Evolutionary conservation across 148 eudicot genomes (phyloP).

Genomic region (Polygonum maritimum): DNA sequence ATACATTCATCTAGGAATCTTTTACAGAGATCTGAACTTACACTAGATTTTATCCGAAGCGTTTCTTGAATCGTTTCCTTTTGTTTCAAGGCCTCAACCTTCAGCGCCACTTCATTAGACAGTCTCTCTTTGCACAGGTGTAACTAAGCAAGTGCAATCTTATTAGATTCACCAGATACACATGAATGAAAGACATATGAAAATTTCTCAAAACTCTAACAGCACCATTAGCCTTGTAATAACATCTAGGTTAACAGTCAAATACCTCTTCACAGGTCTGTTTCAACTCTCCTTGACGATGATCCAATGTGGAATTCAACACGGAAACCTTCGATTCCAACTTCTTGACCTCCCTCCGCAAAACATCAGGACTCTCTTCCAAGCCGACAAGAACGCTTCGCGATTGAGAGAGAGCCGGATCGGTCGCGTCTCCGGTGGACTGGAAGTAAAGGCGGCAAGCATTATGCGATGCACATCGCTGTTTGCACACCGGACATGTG

Average conservation of each 20-base stretch:
- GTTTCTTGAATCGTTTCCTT: slow-evolving; percentile 35
- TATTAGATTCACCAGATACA: background rate
- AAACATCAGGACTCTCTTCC: slow-evolving; percentile 38
- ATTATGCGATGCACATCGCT: slow-evolving; percentile 45
- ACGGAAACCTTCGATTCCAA: slow-evolving; percentile 58
- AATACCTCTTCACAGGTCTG: slow-evolving; percentile 45
- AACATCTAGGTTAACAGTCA: background rate
- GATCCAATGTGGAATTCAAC: slow-evolving; percentile 46
- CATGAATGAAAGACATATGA: background rate
- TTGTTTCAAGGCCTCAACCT: slow-evolving; percentile 49
- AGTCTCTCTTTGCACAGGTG: slow-evolving; percentile 43
- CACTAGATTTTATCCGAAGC: slow-evolving; percentile 52
- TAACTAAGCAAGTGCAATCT: slow-evolving; percentile 30
- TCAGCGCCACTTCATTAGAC: slow-evolving; percentile 37
- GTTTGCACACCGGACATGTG: slow-evolving; percentile 90
- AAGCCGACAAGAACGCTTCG: slow-evolving; percentile 11
- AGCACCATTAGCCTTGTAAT: background rate
- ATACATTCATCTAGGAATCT: background rate
- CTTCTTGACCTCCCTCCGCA: slow-evolving; percentile 51
- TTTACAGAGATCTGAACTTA: slow-evolving; percentile 13
- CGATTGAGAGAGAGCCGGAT: slow-evolving; percentile 36
- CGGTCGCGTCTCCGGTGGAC: slow-evolving; percentile 49
- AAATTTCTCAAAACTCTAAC: background rate
- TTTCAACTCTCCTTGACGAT: slow-evolving; percentile 38
- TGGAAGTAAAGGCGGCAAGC: slow-evolving; percentile 82